Base-by-base conservation (phyloP, 805 yeast genomes). In the Candida nitratophila region DNA sequence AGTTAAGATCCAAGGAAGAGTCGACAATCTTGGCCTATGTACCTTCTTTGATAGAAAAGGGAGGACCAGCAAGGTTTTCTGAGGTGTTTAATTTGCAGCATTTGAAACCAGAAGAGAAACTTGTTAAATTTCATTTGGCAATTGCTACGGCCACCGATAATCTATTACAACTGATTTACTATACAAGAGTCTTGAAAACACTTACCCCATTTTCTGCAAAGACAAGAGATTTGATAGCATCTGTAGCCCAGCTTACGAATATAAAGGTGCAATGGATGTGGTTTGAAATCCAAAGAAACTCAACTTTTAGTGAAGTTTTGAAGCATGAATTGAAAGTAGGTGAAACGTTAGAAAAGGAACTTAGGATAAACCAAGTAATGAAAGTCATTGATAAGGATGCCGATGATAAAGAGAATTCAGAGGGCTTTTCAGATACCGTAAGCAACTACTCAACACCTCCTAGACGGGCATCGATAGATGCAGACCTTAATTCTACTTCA, bases 181-280 rank as follows among this genome's bases (percentile, higher is more conserved):
- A 19, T 12, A 19, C 12, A 63, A 37, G 59, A 53, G 72, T 73
- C 35, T 60, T 78, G 34, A 55, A 64, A 16, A 58, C 71, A 19
- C 61, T 79, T 35, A 71, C 82, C 14, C 90, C 90, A 1, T 63
- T 83, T 26, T 68, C 68, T 29, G 60, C 64, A 3, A 74, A 71
- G 43, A 78, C 86, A 1, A 66, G 74, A 40, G 84, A 77, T 19
- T 55, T 62, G 5, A 48, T 83, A 19, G 56, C 66, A 12, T 59
- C 63, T 24, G 68, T 77, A 3, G 70, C 74, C 19, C 71, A 73
- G 37, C 64, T 71, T 46, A 57, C 77, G 47, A 68, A 72, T n/a
- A 68, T 76, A 22, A 71, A 74, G 47, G 57, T 81, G 38, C 81
- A 79, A 47, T 75, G 80, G 78, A 59, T 74, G 32, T 71, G 79